These are phyloP conservation scores for Aspergillus cavernicola DNA, from an alignment of 495 filamentous ascomycete genomes.

Conservation along the genomic window DNA sequence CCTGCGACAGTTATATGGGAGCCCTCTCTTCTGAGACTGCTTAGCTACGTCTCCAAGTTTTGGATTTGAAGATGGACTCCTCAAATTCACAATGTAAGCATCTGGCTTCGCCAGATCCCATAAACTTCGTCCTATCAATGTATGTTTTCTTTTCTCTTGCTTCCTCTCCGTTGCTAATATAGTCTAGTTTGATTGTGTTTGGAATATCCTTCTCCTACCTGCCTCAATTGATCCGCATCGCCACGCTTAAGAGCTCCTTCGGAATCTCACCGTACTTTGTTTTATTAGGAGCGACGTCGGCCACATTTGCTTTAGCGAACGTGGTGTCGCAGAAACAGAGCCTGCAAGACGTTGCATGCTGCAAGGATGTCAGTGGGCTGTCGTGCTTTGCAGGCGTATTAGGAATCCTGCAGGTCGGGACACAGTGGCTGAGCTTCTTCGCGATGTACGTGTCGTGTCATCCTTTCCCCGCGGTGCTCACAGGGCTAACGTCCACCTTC, in stretches of 20 bases:
- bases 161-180: background rate
- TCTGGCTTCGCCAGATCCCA: conserved; percentile 46
- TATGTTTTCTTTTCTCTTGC: conserved; percentile 26
- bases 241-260: conserved; percentile 80
- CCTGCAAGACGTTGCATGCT: conserved; percentile 76
- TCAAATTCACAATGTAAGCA: conserved; percentile 33
- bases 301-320: conserved; percentile 83
- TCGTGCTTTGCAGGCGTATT: conserved; percentile 81
- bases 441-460: conserved; percentile 64
- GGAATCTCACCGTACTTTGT: conserved; percentile 94
- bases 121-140: conserved; percentile 63
- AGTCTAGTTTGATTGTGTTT: conserved; percentile 70
- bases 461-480: background rate
- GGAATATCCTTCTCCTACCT: conserved; percentile 93
- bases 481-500: background rate
- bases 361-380: conserved; percentile 70
- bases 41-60: background rate
- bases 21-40: background rate
- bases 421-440: conserved; percentile 88
- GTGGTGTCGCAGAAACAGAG: conserved; percentile 80
- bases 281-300: conserved; percentile 83
- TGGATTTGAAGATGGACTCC: conserved; percentile 23
- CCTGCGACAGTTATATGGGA: background rate
- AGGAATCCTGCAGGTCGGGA: conserved; percentile 83
- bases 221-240: conserved; percentile 91